Evolutionary conservation across 2,329 filamentous ascomycete species (phyloP).

Genomic region (Penicillium sclerotigenum): DNA sequence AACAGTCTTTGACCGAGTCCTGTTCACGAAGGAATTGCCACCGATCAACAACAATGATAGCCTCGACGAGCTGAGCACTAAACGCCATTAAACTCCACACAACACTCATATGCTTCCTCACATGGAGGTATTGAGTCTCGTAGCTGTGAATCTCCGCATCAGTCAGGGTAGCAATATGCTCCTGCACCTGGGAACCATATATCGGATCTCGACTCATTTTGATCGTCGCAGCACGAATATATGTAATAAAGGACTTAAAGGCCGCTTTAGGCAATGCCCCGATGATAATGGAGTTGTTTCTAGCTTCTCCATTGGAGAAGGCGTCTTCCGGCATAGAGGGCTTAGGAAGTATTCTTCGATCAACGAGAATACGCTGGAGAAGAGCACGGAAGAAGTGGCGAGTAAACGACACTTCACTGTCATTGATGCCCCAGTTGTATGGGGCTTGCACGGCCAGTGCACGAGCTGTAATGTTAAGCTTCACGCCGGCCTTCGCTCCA

Average conservation of each 20-base stretch:
- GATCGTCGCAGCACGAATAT: slow-evolving; percentile 73
- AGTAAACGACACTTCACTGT: slow-evolving; percentile 84
- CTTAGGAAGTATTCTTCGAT: slow-evolving; percentile 70
- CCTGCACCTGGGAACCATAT: slow-evolving; percentile 59
- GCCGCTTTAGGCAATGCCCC: slow-evolving; percentile 77
- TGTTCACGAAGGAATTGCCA: slow-evolving; percentile 86
- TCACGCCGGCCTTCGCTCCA: slow-evolving; percentile 59
- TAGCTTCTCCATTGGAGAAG: slow-evolving; percentile 30
- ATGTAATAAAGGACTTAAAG: slow-evolving; percentile 70
- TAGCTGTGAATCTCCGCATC: slow-evolving; percentile 75
- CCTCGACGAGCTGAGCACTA: slow-evolving; percentile 86
- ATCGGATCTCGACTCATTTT: slow-evolving; percentile 67
- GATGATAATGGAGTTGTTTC: slow-evolving; percentile 71
- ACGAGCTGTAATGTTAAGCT: slow-evolving; percentile 90
- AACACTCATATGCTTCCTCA: slow-evolving; percentile 77
- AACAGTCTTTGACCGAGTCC: slow-evolving; percentile 67
- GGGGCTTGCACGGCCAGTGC: slow-evolving; percentile 99
- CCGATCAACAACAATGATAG: slow-evolving; percentile 82
- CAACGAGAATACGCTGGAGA: slow-evolving; percentile 87
- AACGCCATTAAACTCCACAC: slow-evolving; percentile 97
- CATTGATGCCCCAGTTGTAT: slow-evolving; percentile 78
- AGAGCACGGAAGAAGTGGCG: slow-evolving; percentile 90
- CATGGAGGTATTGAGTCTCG: slow-evolving; percentile 58
- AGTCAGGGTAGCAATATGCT: slow-evolving; percentile 65
- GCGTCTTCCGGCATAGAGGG: slow-evolving; percentile 35